Conservation (phyloP, 805 yeast species). For the Metschnikowia dekortorum region DNA sequence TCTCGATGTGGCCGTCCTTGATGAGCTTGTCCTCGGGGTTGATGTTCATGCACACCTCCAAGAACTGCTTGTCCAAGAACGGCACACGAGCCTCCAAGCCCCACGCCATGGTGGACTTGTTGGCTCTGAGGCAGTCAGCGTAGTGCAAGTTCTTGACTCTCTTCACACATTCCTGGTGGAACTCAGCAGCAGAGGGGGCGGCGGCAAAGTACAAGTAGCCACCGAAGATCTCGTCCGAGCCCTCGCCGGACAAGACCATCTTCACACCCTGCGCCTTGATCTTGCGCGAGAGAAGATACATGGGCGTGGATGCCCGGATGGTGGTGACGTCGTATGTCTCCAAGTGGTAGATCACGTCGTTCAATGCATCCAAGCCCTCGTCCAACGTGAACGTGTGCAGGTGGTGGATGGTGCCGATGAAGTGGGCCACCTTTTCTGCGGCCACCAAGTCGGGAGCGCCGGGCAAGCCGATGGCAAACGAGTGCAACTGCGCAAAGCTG, state of each 20-base stretch:
- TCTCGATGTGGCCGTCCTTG: constrained; percentile 78
- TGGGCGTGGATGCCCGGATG: constrained; percentile 98
- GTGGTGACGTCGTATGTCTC: constrained; percentile 99
- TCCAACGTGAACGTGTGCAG: constrained; percentile 95
- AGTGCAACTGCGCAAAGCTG: constrained; percentile 81
- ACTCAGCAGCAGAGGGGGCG: constrained; percentile 90
- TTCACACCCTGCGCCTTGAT: constrained; percentile 99
- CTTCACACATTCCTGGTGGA: constrained; percentile 93
- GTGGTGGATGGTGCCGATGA: constrained; percentile 94
- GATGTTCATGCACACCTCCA: constrained; percentile 90
- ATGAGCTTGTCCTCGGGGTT: constrained; percentile 91
- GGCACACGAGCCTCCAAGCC: constrained; percentile 99
- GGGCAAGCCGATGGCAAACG: constrained; percentile 95
- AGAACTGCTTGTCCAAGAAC: constrained; percentile 90
- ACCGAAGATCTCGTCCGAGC: constrained; percentile 98
- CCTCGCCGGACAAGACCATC: constrained; percentile 99
- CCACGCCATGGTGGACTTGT: constrained; percentile 99
- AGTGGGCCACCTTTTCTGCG: constrained; percentile 94
- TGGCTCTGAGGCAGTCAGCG: constrained; percentile 97
- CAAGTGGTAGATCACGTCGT: constrained; percentile 91
- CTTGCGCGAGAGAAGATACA: constrained; percentile 93
- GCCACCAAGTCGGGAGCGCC: constrained; percentile 97
- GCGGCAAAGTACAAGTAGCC: constrained; percentile 96
- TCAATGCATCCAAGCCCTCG: constrained; percentile 93
- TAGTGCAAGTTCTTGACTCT: constrained; percentile 96